Evolutionary conservation across 2,329 filamentous ascomycete genomes (phyloP), one percentile per base, ranked within the genome.

Genomic region (Botrytis fragariae): DNA sequence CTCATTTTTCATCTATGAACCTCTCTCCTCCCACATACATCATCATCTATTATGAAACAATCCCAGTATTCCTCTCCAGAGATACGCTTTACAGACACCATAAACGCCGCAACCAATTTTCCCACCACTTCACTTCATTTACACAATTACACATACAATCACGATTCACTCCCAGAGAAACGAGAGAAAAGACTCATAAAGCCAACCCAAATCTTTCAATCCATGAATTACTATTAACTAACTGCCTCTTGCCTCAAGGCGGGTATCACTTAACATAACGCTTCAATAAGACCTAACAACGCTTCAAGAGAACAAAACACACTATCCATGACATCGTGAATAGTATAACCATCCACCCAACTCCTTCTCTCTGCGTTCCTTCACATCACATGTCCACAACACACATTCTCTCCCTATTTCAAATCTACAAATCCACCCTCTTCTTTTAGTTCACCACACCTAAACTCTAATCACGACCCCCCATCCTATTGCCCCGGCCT

Each of bases 401-500:
- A 62, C 60, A 5, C 14, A 9, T 9, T 10, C 60, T 32, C 18
- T 35, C 29, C 18, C 35, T 25, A 12, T 39, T 39, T 5, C 32
- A 64, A 57, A 57, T 35, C 22, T 63, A n/a, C 44, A 42, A 29
- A 44, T 63, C 32, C 18, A 16, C 29, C 32, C 25, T 3, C 59
- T 54, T 60, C 29, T 8, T 29, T 29, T 39, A 22, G 22, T 20
- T 60, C 29, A 12, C 32, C 25, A 35, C 32, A n/a, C 29, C 25
- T 68, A 35, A 32, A 65, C 63, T 71, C 78, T 76, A n/a, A 80
- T 48, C 60, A 80, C 71, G 54, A 79, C 76, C 42, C 74, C 74
- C 84, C 93, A 90, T 3, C 89, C 90, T 73, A 94, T 80, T 4
- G 90, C 92, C 8, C 89, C 89, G 0, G 92, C 92, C 83, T 95